These are phyloP conservation scores for Solanum aculeatissimum DNA, from an alignment of 305 asterid species.

Conservation along the genomic window DNA sequence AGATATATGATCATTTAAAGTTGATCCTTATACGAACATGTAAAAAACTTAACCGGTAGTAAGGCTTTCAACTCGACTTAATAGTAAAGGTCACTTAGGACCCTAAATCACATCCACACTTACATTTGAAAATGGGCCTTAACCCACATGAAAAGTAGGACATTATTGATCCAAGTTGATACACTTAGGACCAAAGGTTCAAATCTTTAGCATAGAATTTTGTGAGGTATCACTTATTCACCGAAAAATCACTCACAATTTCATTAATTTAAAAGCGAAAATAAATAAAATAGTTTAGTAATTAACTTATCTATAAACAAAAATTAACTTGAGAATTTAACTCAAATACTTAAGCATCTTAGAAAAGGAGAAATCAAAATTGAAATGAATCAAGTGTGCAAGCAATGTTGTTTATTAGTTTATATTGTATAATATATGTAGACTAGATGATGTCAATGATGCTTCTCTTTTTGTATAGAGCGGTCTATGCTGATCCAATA, in stretches of 20 bases:
- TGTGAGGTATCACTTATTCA: too few relatives aligned
- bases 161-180: too few relatives aligned
- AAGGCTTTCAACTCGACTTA: too few relatives aligned
- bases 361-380: neutral
- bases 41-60: too few relatives aligned
- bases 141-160: too few relatives aligned
- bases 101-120: too few relatives aligned
- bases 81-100: too few relatives aligned
- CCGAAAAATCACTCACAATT: neutral
- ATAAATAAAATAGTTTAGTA: neutral
- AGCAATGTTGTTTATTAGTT: neutral
- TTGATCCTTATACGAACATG: too few relatives aligned
- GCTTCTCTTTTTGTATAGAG: neutral
- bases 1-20: too few relatives aligned
- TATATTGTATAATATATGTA: neutral
- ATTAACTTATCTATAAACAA: neutral
- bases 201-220: too few relatives aligned
- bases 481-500: neutral
- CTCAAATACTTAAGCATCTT: neutral
- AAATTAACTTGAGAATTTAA: neutral
- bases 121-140: too few relatives aligned
- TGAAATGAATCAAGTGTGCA: neutral
- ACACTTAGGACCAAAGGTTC: too few relatives aligned
- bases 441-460: neutral
- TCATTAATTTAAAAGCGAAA: neutral